Base-by-base conservation (phyloP, 108 stramenopile species). In the Discostella stelligeroides region DNA sequence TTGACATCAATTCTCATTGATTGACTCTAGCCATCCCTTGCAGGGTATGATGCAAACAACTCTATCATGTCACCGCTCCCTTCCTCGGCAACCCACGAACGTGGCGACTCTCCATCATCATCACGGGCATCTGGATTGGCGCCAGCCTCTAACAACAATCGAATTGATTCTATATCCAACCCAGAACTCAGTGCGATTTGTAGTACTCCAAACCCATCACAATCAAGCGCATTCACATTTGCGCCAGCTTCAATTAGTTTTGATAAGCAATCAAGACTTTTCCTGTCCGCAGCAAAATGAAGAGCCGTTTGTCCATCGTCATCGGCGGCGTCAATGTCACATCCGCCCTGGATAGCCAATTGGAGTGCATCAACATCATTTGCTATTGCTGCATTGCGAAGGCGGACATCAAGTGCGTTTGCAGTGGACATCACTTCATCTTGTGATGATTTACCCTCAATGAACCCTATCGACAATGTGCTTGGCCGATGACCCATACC, bases 51-150 rank as follows among this genome's bases (percentile, higher is more conserved):
- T 9, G 47, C 68, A 74, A 88, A 88, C 40, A 88, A 48, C 21
- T 72, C 61, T 14, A 79, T 55, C 63, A 86, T 63, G 0, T 73
- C 85, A 13, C 62, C 46, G 21, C 54, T 60, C 1, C 82, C 85
- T 66, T 95, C 91, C 37, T 91, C 88, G 25, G 68, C 20, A 7
- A 87, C 90, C 50, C 85, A 88, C 14, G 59, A 61, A 24, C 87
- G 75, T 1, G 94, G 84, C 13, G 88, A 85, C 40, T 92, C 91
- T 10, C 94, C 94, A 81, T 95, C 94, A 8, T 56, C 27, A 81
- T 95, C 94, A 29, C 62, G 18, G 20, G 86, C 80, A 73, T 95
- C 87, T 9, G 94, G 91, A 82, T 91, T 61, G 1, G 91, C 91
- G 15, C 91, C 90, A 18, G 72, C 73, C 29, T 82, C 70, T 27